These are phyloP conservation scores for Jatropha curcas DNA, from an alignment of 345 rosid genomes.

Conservation along the genomic window DNA sequence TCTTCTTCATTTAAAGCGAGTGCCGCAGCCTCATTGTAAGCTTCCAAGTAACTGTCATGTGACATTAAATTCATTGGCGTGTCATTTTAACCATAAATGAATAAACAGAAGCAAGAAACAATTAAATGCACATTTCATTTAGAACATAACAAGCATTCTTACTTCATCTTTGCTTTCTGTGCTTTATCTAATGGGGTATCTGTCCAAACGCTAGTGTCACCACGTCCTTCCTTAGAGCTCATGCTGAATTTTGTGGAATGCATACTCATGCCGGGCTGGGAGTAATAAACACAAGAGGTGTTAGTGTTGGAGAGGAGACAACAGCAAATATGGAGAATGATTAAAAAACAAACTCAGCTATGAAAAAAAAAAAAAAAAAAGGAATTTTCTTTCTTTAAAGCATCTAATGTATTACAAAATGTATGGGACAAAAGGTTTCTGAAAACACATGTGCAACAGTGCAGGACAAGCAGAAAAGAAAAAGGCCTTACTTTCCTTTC, in stretches of 20 bases:
- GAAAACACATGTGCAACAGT: no score
- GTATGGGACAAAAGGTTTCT: no score
- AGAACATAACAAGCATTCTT: conserved; percentile 13
- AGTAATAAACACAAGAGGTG: conserved; percentile 17
- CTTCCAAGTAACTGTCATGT: conserved; percentile 73
- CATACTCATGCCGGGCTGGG: conserved; percentile 70
- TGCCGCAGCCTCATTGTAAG: conserved; percentile 74
- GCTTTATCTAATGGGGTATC: conserved; percentile 89
- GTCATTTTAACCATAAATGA: conserved; percentile 1
- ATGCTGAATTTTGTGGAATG: conserved; percentile 74
- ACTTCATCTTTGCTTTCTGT: conserved; percentile 86
- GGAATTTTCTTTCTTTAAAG: no score
- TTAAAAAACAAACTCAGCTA: no score
- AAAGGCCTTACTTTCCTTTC: conserved; percentile 71
- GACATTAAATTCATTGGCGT: conserved; percentile 1
- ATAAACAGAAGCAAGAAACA: background rate
- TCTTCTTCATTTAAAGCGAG: conserved; percentile 76
- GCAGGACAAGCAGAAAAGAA: background rate
- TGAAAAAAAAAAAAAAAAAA: no score
- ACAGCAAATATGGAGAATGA: no score
- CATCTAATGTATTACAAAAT: no score
- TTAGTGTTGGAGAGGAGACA: no score
- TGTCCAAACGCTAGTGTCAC: conserved; percentile 87
- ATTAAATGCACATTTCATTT: background rate
- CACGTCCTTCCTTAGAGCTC: conserved; percentile 72